A percentile compares a stretch with the other conserved stretches of the same genome.
phyloP scores from a whole-genome alignment of 2,329 filamentous ascomycete species.

The Fusarium musae region DNA sequence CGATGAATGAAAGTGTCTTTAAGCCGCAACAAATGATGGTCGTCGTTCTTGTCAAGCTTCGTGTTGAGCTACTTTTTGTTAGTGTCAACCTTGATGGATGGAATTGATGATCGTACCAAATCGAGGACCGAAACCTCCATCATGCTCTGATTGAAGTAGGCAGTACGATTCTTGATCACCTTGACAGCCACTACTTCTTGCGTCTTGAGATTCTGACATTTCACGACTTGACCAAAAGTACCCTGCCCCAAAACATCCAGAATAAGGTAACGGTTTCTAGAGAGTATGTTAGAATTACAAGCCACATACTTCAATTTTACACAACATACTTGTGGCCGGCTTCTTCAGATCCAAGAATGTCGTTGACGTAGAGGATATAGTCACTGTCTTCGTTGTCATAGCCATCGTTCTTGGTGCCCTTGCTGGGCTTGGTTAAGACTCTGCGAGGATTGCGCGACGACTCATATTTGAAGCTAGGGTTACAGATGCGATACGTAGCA shows the following conservation, averaged over 20 bases:
- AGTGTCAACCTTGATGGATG: slow-evolving; percentile 25
- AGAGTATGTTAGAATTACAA: slow-evolving; percentile 16
- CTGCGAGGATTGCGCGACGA: slow-evolving; percentile 95
- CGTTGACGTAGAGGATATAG: slow-evolving; percentile 99
- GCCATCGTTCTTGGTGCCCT: slow-evolving; percentile 97
- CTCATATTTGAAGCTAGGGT: slow-evolving; percentile 98
- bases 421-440: slow-evolving; percentile 97
- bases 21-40: slow-evolving; percentile 91
- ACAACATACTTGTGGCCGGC: slow-evolving; percentile 88
- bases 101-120: slow-evolving; percentile 66
- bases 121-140: slow-evolving; percentile 99
- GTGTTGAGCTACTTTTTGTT: slow-evolving; percentile 79
- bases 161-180: slow-evolving; percentile 98
- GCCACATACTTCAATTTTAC: not conserved
- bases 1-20: slow-evolving; percentile 99
- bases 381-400: slow-evolving; percentile 99
- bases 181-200: slow-evolving; percentile 99
- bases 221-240: slow-evolving; percentile 98
- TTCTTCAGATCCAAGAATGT: slow-evolving; percentile 97
- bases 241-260: slow-evolving; percentile 96
- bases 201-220: slow-evolving; percentile 98
- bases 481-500: slow-evolving; percentile 97
- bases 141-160: slow-evolving; percentile 99
- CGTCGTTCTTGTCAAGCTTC: slow-evolving; percentile 98
- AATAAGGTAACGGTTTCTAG: slow-evolving; percentile 94